Evolutionary conservation across 129 eudicot genomes (phyloP), one percentile per base, ranked within the genome.

Genomic region (Deinandra increscens): DNA sequence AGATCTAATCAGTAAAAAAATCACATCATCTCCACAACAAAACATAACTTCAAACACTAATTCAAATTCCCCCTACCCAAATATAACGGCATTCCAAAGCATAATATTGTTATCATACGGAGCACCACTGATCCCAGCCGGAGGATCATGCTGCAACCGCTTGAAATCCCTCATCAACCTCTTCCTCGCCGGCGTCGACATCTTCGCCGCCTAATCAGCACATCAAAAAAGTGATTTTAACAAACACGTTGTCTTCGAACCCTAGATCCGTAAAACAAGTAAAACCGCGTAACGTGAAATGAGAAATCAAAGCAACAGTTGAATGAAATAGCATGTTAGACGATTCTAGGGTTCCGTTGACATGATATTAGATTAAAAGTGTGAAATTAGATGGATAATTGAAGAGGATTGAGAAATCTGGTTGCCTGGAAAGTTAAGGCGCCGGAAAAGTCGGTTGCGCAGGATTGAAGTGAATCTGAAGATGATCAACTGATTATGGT

Each of bases 51-150:
- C 69, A 26, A 23, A 31, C 75, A 55, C 14, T 6, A 70, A 23
- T 41, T 9, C 41, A 70, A 7, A 55, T n/a, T 46, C 69, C 15
- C 37, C 53, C 39, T 72, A 88, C 95, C 95, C 95, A 60, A 88
- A 88, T 58, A 88, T 85, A 8, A 88, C 86, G 13, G 95, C 95
- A 45, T 88, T 88, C 91, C 95, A 88, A 7, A 88, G 86, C 95
- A 88, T 84, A 7, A 88, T 88, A 70, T 88, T 88, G 51, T 82
- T 85, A 59, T 88, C 91, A 64, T 76, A 83, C 6, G 87, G 85
- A 0, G 87, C 87, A 65, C 87, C 91, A 75, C 87, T 85, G 55
- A 85, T 82, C 63, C 95, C 90, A 60, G 95, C 95, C 6, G 95
- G 95, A 39, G 95, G 95, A 69, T 84, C 95, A 78, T 88, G 95